Base-by-base conservation (phyloP, 2,329 filamentous ascomycete species). In the Didymella exigua region DNA sequence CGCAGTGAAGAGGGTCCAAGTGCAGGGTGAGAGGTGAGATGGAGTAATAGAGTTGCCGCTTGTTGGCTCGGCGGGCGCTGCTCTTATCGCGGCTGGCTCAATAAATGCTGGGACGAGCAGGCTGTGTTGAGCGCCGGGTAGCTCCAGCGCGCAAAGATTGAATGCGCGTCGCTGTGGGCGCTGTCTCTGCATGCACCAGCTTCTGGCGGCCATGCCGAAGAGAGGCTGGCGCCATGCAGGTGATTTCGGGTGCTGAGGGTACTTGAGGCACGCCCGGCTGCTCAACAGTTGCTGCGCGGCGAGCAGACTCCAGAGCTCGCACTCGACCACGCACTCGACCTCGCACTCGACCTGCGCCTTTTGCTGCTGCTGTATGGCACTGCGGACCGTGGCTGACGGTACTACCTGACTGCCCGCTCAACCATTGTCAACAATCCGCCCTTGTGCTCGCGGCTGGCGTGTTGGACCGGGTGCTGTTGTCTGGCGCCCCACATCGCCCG, bases 21-120 rank as follows among this genome's bases (percentile, higher is more conserved):
- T 21, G 47, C 41, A 46, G 41, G 52, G 52, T 48, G 37, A 16
- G 38, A 2, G 45, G 14, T 27, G 29, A 44, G 44, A 54, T 30
- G 51, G 49, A 29, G 34, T 16, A 45, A 44, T 49, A 54, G 41
- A 38, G 51, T 40, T 54, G 51, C 44, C 24, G 50, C 44, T 21
- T 40, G 9, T 33, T 42, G 27, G 40, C 33, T 29, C 7, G 9
- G 33, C 33, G 16, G n/a, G 33, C 16, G 33, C 40, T 48, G 52
- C 48, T 56, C 53, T 56, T 56, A 56, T 56, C 54, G 54, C 54
- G 54, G 49, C 48, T 49, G 48, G 42, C 33, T 31, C 16, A 37
- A 37, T 44, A 45, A 49, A 49, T 50, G 26, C 40, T 16, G 46
- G 46, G 52, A 49, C 40, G 45, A 54, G 50, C 33, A 37, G 21